A percentile compares a stretch with the other conserved stretches of the same genome.
These are phyloP conservation scores for Fusarium sp. DNA, from an alignment of 2,329 filamentous ascomycete genomes.

Conservation along the genomic window DNA sequence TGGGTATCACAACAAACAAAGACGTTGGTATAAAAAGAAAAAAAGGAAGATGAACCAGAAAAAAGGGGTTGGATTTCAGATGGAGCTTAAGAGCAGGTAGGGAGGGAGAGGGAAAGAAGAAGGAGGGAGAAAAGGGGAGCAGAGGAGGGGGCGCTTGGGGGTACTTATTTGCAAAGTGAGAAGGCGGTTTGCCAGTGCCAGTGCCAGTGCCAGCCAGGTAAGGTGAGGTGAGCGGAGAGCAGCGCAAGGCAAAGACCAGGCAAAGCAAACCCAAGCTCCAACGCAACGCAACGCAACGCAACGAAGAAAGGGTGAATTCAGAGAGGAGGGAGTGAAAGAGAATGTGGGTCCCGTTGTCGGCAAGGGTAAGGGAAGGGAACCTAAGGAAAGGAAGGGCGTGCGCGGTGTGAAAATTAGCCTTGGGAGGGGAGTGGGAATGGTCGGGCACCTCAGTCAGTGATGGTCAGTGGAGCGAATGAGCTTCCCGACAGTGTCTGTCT, in stretches of 20 bases:
- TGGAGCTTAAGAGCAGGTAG: slow-evolving; percentile 50
- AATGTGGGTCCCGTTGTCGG: slow-evolving; percentile 13
- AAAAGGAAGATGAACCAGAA: slow-evolving; percentile 53
- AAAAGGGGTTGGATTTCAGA: slow-evolving; percentile 49
- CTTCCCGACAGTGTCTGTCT: background rate
- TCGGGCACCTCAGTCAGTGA: background rate
- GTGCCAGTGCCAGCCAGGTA: background rate
- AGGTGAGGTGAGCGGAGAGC: slow-evolving; percentile 17
- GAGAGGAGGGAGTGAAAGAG: slow-evolving; percentile 17
- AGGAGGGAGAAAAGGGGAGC: slow-evolving; percentile 42
- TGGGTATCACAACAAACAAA: slow-evolving; percentile 67
- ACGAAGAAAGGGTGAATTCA: slow-evolving; percentile 6
- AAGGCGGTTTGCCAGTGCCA: slow-evolving; percentile 1
- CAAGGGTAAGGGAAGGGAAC: slow-evolving; percentile 3
- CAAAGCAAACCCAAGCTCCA: background rate
- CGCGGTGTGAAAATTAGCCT: slow-evolving; percentile 6
- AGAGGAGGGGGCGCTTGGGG: slow-evolving; percentile 51
- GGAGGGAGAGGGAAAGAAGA: slow-evolving; percentile 50
- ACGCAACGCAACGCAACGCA: background rate
- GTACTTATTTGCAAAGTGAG: slow-evolving; percentile 57
- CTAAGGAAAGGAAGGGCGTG: slow-evolving; percentile 13
- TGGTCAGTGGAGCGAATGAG: background rate
- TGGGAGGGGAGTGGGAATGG: slow-evolving; percentile 9
- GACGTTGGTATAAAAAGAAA: slow-evolving; percentile 56
- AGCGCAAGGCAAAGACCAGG: background rate